Base-by-base conservation (phyloP, 129 eudicot genomes). In the Heracleum sosnowskyi region DNA sequence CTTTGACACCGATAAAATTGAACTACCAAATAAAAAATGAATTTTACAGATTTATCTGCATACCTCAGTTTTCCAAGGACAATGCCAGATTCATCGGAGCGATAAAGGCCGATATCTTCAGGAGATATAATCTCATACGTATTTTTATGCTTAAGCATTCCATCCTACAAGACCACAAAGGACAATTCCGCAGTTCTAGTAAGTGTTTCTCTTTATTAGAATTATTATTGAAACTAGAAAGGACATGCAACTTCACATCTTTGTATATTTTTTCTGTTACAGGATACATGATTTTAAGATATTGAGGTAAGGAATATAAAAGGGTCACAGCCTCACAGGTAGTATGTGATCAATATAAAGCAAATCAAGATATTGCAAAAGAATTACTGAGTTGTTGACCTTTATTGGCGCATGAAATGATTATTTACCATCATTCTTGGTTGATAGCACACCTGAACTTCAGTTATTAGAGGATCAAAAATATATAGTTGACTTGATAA, bases 31-130 rank as follows among this genome's bases (percentile, higher is more conserved):
- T 24, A 20, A 36, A 26, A 28, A 1, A 42, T 37, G 28, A 7
- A 72, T 20, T 62, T 44, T 10, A 17, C 73, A 73, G 70, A 37
- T 7, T 26, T 64, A 26, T 39, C 42, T 63, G 28, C 79, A 44
- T 87, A 91, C 98, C 98, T 95, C 74, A 91, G 97, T 85, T 95
- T 95, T 70, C 98, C 98, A 72, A 95, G 97, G 82, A 90, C 94
- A 80, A 95, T 88, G 45, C 98, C 98, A 75, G 96, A 87, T 80
- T 91, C 96, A 88, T 87, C 86, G 42, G 94, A 74, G n/a, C 98
- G 93, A 26, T 79, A 72, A 73, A 95, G 98, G 81, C 97, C 98
- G 76, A 95, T 90, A 83, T 95, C 98, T 87, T 95, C 98, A 53
- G 98, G 97, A 82, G 94, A 86, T 75, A 91, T 90, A 63, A 91